phyloP scores from a whole-genome alignment of 495 filamentous ascomycete genomes.

The Aspergillus saccharolyticus region DNA sequence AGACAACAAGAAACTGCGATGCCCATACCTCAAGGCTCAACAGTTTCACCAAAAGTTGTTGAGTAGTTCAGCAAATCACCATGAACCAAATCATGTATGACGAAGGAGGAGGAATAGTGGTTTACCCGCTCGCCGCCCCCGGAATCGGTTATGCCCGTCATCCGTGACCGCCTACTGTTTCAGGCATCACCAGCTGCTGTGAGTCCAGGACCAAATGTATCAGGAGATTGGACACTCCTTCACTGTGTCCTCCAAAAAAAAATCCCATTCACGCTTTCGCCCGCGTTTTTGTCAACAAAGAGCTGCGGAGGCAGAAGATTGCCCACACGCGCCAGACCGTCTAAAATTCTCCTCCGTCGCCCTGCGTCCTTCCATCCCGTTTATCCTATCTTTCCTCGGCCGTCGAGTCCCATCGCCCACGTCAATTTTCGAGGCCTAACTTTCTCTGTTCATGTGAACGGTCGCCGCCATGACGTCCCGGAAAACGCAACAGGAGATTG shows the following conservation, averaged over 20 bases:
- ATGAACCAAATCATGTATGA: not conserved
- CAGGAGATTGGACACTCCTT: slow-evolving; percentile 12
- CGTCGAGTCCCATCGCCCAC: not conserved
- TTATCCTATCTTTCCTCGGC: not conserved
- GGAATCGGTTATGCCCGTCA: not conserved
- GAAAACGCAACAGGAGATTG: slow-evolving; percentile 94
- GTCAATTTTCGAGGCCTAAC: slow-evolving; percentile 17
- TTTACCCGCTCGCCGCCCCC: too few relatives aligned
- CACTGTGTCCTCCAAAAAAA: slow-evolving; percentile 1
- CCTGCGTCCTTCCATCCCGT: slow-evolving; percentile 10
- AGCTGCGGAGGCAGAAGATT: slow-evolving; percentile 4
- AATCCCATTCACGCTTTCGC: slow-evolving; percentile 8
- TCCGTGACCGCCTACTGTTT: slow-evolving; percentile 26
- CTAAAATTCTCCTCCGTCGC: not conserved
- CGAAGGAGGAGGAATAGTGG: not conserved
- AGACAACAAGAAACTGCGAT: too few relatives aligned
- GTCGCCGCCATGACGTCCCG: slow-evolving; percentile 71
- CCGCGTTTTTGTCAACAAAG: slow-evolving; percentile 8
- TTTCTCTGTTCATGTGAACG: slow-evolving; percentile 12
- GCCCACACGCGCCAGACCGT: not conserved
- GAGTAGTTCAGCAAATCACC: not conserved
- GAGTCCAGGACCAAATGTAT: slow-evolving; percentile 20
- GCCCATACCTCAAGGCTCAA: not conserved
- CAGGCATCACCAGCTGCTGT: slow-evolving; percentile 26
- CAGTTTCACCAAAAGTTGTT: not conserved